Evolutionary conservation across 2,329 filamentous ascomycete genomes (phyloP), one percentile per base, ranked within the genome.

Genomic region (Aspergillus hiratsukae): DNA sequence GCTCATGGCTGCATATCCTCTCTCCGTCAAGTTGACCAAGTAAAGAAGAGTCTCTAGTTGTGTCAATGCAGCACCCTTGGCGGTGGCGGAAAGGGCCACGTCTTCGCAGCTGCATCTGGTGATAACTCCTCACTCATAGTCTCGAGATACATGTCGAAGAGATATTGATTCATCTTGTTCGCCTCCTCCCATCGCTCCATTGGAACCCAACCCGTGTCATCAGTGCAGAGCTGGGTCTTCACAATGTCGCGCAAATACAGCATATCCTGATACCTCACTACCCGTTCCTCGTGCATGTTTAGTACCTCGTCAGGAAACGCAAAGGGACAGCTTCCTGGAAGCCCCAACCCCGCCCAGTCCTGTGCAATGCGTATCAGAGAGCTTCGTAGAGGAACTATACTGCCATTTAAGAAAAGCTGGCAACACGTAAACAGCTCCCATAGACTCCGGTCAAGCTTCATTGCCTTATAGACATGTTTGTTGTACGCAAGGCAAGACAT

Each of bases 11-110:
- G n/a, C n/a, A n/a, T n/a, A n/a, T n/a, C n/a, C n/a, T n/a, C n/a
- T n/a, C n/a, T n/a, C n/a, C n/a, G n/a, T n/a, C n/a, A n/a, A n/a
- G n/a, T 23, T 31, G 31, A 17, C 14, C 31, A 17, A 35, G 11
- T 3, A 35, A 14, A 17, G 28, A 14, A 35, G 4, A 17, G 4
- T 6, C 4, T 17, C 4, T 17, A 35, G 31, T 11, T 11, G 4
- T 17, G 31, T 31, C 29, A 11, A 14, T 5, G 29, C 29, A 31
- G 14, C 3, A 9, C 7, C 10, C n/a, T 35, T 23, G 2, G 3
- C n/a, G n/a, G n/a, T n/a, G 57, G 62, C n/a, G 61, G 62, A 55
- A 67, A 67, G 4, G 64, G 64, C 64, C 64, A 66, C n/a, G 27
- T 56, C 48, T 58, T 59, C n/a, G 54, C 21, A 11, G 62, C 65